These are phyloP conservation scores for Phlyctochytrium bullatum DNA, from an alignment of 192 early-diverging fungal species.

Conservation along the genomic window DNA sequence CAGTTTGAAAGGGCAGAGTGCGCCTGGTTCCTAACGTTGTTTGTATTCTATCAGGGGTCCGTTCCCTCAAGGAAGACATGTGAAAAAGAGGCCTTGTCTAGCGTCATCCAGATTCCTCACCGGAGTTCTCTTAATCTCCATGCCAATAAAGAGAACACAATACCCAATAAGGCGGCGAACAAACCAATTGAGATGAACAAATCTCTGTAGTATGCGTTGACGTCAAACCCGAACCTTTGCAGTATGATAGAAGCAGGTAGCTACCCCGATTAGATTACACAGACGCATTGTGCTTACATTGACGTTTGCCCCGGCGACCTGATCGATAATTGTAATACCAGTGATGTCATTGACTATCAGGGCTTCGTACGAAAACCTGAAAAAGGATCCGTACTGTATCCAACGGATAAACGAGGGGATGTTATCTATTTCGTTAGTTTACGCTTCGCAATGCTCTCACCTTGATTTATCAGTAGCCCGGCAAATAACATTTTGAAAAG, in stretches of 20 bases:
- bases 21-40: too few species aligned
- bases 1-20: too few species aligned
- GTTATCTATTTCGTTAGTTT: slow-evolving; percentile 27
- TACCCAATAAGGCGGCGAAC: slow-evolving; percentile 27
- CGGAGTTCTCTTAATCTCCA: too few species aligned
- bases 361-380: slow-evolving; percentile 74
- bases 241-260: slow-evolving; percentile 33
- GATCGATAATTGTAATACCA: slow-evolving; percentile 30
- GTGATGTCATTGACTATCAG: slow-evolving; percentile 62
- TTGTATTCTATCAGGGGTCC: too few species aligned
- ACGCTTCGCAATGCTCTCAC: slow-evolving; percentile 8
- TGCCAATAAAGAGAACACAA: not conserved
- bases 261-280: not conserved
- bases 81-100: too few species aligned
- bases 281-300: slow-evolving; percentile 21
- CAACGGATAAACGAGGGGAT: slow-evolving; percentile 59
- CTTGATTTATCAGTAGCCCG: slow-evolving; percentile 69
- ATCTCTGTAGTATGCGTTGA: slow-evolving; percentile 33
- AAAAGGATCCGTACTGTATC: slow-evolving; percentile 71
- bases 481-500: slow-evolving; percentile 79
- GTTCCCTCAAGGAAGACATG: too few species aligned
- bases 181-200: slow-evolving; percentile 31
- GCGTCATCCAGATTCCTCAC: too few species aligned
- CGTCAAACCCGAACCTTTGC: slow-evolving; percentile 45
- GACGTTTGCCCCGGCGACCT: slow-evolving; percentile 36